Base-by-base conservation (phyloP, 306 rosid genomes). In the Fragaria ananassa region DNA sequence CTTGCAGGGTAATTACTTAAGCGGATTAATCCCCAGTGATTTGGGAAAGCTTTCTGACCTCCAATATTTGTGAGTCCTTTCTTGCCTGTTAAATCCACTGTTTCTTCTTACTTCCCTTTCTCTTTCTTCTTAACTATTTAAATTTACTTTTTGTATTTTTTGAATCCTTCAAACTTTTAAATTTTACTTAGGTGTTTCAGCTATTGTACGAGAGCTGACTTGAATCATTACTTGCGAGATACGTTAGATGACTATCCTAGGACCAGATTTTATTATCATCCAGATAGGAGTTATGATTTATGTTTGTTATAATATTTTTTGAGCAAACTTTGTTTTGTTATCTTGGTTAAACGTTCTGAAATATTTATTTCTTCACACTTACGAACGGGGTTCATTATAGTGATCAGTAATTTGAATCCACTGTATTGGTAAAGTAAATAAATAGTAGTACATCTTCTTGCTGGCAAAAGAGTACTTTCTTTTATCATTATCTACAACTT, bases 1-100 rank as follows among this genome's bases (percentile, higher is more conserved):
- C 83, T 88, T 95, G 88, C 99, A 96, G 91, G 93, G 93, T 78
- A 92, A 96, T 92, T 96, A 92, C 85, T 87, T 96, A n/a, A 86
- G 97, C 72, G 98, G 98, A 64, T 37, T 54, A 46, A 88, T 96
- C 83, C 98, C 99, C 78, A 82, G 76, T 78, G 98, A 92, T 81
- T 74, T 92, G 78, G 98, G 99, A 85, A 87, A 82, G 76, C 97
- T 96, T 73, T 85, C 88, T 18, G 92, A 78, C 78, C 93, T 96
- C 72, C 76, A 86, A 83, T 78, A 80, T 80, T 82, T 92, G 99
- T 96, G 76, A 89, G 98, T 89, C 78, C 58, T 78, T 71, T 75
- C 72, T 57, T 34, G 64, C 72, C 65, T 83, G 53, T 58, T 18
- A 29, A 50, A 49, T 49, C 35, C 41, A 81, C 1, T 39, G 19